phyloP scores from a whole-genome alignment of 208 protist genomes.

The Trypanosoma conorhini region DNA sequence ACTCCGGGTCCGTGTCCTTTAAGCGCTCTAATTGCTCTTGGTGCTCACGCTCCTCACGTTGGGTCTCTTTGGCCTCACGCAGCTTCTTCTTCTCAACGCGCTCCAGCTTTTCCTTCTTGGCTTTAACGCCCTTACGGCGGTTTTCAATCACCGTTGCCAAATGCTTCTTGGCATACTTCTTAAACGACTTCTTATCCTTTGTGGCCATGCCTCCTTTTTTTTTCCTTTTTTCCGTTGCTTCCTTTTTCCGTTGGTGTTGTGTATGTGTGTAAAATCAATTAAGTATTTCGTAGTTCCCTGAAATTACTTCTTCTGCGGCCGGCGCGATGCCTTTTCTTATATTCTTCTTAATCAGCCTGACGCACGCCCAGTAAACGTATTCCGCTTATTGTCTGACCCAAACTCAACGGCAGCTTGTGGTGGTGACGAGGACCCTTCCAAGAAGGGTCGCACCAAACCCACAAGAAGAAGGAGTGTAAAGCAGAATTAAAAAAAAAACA shows the following conservation, averaged over 20 bases:
- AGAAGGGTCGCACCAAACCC: no score
- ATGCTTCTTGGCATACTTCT: constrained; percentile 93
- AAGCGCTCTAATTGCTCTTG: constrained; percentile 86
- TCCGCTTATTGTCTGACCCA: no score
- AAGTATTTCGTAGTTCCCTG: neutral
- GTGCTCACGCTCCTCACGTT: constrained; percentile 86
- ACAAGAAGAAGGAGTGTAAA: no score
- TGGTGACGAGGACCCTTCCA: no score
- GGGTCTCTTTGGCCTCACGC: constrained; percentile 61
- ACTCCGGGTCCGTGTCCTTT: constrained; percentile 89
- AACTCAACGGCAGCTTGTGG: no score
- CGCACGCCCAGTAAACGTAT: neutral
- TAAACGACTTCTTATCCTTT: constrained; percentile 93
- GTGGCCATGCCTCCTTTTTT: no score
- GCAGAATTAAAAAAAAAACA: no score
- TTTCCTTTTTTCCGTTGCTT: no score
- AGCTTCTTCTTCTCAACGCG: constrained; percentile 74
- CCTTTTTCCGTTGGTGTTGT: neutral
- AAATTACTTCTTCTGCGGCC: neutral
- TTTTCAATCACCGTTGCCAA: constrained; percentile 88
- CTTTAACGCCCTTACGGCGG: constrained; percentile 83
- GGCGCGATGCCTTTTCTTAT: neutral
- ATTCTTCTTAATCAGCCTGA: neutral
- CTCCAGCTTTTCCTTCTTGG: constrained; percentile 89
- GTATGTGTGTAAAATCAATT: neutral